These are phyloP conservation scores for Hypoxylon perforatum DNA, from an alignment of 495 filamentous ascomycete genomes.

Conservation along the genomic window DNA sequence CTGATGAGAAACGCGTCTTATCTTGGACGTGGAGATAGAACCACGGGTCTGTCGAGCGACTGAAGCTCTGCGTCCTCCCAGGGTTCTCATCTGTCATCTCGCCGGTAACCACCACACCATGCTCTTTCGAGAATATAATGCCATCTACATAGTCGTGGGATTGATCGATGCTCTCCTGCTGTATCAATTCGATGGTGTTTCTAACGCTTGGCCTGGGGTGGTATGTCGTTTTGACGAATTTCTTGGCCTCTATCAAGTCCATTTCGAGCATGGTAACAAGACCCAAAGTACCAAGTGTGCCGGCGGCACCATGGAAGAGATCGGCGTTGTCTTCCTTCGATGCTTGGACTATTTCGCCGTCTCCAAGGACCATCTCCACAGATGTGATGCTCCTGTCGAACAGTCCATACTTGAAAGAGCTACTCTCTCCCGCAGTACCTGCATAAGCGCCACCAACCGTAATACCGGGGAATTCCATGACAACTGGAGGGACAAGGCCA, in stretches of 20 bases:
- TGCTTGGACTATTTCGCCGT: slow-evolving; percentile 57
- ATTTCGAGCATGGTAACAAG: slow-evolving; percentile 64
- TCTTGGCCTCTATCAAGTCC: slow-evolving; percentile 56
- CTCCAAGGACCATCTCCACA: slow-evolving; percentile 65
- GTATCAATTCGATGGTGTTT: slow-evolving; percentile 33
- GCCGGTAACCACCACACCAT: slow-evolving; percentile 61
- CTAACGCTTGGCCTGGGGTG: slow-evolving; percentile 42
- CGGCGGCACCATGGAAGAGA: slow-evolving; percentile 63
- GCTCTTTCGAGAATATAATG: slow-evolving; percentile 55
- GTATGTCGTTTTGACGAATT: slow-evolving; percentile 64
- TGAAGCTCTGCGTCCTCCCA: slow-evolving; percentile 44
- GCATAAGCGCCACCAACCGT: slow-evolving; percentile 69
- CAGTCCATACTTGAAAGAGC: slow-evolving; percentile 64
- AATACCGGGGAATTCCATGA: slow-evolving; percentile 70
- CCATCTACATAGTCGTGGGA: slow-evolving; percentile 56
- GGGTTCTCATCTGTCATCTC: slow-evolving; percentile 48
- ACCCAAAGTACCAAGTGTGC: slow-evolving; percentile 64
- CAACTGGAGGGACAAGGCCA: slow-evolving; percentile 63
- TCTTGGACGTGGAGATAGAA: slow-evolving; percentile 55
- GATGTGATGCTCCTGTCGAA: slow-evolving; percentile 63
- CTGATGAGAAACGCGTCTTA: neutral
- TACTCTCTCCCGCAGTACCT: slow-evolving; percentile 66
- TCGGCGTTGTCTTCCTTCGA: slow-evolving; percentile 49
- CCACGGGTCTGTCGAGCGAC: slow-evolving; percentile 53
- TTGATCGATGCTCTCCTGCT: slow-evolving; percentile 17